Evolutionary conservation across 495 filamentous ascomycete genomes (phyloP).

Genomic region (Hypoxylon rickii): DNA sequence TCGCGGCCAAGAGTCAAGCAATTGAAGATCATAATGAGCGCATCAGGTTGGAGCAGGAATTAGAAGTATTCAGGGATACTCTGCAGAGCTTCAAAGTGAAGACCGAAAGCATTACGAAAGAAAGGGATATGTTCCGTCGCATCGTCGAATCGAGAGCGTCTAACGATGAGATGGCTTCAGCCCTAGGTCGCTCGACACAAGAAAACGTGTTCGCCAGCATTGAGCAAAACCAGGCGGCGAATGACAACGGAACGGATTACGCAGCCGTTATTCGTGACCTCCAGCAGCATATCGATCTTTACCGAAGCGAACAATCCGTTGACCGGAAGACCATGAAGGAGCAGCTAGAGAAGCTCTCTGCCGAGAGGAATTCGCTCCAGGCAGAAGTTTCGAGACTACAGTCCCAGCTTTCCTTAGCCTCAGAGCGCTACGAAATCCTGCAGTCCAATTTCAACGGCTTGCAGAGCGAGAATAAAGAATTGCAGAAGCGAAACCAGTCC

Average conservation of each 20-base stretch:
- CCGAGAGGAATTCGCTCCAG: constrained; percentile 79
- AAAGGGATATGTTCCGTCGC: constrained; percentile 94
- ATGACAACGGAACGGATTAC: constrained; percentile 62
- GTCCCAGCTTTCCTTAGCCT: constrained; percentile 79
- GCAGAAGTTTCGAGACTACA: constrained; percentile 75
- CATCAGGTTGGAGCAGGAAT: constrained; percentile 69
- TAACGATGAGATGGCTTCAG: constrained; percentile 62
- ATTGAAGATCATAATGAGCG: constrained; percentile 75
- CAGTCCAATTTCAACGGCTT: constrained; percentile 82
- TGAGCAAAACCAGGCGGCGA: constrained; percentile 47
- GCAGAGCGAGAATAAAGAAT: constrained; percentile 79
- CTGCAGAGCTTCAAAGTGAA: constrained; percentile 75
- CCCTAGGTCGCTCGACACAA: constrained; percentile 68
- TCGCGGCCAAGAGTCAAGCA: constrained; percentile 67
- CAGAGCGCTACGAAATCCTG: constrained; percentile 86
- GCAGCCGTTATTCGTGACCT: constrained; percentile 77
- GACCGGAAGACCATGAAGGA: constrained; percentile 82
- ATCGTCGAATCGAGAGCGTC: constrained; percentile 76
- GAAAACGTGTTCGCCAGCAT: constrained; percentile 56
- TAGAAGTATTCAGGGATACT: constrained; percentile 65
- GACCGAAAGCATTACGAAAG: constrained; percentile 89
- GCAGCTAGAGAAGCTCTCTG: constrained; percentile 79
- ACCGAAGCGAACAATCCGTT: constrained; percentile 78
- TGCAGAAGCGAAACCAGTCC: constrained; percentile 76
- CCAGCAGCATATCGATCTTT: constrained; percentile 87